Percentiles rank a stretch among this genome's conserved stretches.
Conservation (phyloP, 2,329 filamentous ascomycete species). For the Ophiocordyceps robertsii region DNA sequence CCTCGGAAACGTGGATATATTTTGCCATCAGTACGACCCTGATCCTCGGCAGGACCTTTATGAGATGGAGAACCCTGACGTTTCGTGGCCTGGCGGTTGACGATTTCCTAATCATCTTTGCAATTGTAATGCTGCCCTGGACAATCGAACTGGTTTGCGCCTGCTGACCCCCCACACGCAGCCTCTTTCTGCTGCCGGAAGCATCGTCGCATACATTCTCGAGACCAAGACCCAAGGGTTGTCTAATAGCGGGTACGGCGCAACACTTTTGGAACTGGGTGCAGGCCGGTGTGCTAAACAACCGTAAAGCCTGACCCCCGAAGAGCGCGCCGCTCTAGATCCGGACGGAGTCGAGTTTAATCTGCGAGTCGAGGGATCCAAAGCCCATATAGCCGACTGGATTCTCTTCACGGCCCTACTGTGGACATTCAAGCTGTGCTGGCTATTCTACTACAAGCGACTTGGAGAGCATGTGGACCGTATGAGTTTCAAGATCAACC, state of each 20-base stretch:
- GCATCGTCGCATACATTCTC: too few relatives aligned
- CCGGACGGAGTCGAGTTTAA: background rate
- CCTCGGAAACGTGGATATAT: too few relatives aligned
- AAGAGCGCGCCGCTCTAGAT: background rate
- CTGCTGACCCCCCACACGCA: too few relatives aligned
- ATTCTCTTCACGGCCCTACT: slow-evolving; percentile 36
- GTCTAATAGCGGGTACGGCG: background rate
- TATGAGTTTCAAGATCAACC: slow-evolving; percentile 18
- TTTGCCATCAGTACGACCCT: too few relatives aligned
- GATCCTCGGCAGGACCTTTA: too few relatives aligned
- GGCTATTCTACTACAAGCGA: slow-evolving; percentile 40
- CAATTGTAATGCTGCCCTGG: too few relatives aligned
- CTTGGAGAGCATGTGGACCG: slow-evolving; percentile 26
- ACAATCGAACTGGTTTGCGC: too few relatives aligned
- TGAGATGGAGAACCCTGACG: too few relatives aligned
- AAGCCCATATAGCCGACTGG: slow-evolving; percentile 42
- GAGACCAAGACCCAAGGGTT: background rate
- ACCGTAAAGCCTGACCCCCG: background rate
- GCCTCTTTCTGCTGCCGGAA: too few relatives aligned
- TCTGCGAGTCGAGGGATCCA: slow-evolving; percentile 25
- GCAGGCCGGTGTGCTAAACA: background rate
- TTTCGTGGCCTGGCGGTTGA: too few relatives aligned
- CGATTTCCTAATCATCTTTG: too few relatives aligned
- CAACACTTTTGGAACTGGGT: background rate
- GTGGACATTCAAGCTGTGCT: slow-evolving; percentile 40